Base-by-base conservation (phyloP, 108 stramenopile species). In the Cyclotella atomus region DNA sequence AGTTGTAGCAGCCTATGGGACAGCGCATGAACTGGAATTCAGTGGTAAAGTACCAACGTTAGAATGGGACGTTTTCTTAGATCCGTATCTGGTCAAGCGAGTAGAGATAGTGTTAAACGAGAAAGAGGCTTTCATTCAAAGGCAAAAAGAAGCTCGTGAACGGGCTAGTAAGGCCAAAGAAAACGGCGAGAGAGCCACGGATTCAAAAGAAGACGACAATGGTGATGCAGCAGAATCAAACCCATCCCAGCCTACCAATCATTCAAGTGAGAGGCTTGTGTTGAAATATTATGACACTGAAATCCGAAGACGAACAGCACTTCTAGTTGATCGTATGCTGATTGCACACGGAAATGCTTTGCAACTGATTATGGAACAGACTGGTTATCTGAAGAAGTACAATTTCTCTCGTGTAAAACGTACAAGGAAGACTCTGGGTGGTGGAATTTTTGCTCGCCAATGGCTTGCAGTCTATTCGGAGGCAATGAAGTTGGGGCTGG, bases 1-100 rank as follows among this genome's bases (percentile, higher is more conserved):
- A 38, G 91, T 95, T 19, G 93, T 94, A 12, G 93, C 93, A 28
- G 93, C 93, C 0, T 91, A 88, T 81, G 93, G 90, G n/a, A 82
- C 85, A 19, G 85, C 83, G 2, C 85, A 89, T 30, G 88, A 84
- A 43, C 27, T 90, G 25, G 84, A 89, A 65, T 74, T 82, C 38
- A 83, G 70, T 67, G 84, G 84, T 33, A 75, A 57, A 65, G 77
- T 89, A 27, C 75, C 87, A 17, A 85, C 71, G 53, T 52, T 93
- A 25, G 87, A 90, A 57, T 89, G 89, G 92, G 93, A 94, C 62
- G 90, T 94, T 17, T 94, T 94, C 76, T 73, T 94, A 30, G 90
- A 94, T 59, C 93, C 93, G 53, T 57, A 73, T 33, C 49, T 90
- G 36, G 90, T 94, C 19, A 82, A 68, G 25, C 65, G 86, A 41